phyloP scores from a whole-genome alignment of 306 rosid genomes.

The Myrica gale region DNA sequence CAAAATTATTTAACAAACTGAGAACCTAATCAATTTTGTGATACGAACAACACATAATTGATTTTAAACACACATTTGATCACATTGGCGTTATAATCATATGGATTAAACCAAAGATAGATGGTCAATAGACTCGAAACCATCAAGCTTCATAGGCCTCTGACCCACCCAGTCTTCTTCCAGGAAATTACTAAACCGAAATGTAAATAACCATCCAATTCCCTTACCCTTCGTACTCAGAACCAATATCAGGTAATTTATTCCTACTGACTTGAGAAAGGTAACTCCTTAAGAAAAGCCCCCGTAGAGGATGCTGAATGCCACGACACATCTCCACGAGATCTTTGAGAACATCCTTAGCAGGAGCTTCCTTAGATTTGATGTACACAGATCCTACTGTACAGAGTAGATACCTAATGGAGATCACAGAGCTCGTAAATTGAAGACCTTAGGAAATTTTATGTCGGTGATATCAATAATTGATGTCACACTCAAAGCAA shows the following conservation, averaged over 20 bases:
- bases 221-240: constrained; percentile 65
- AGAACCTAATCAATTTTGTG: neutral
- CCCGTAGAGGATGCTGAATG: constrained; percentile 59
- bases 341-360: constrained; percentile 59
- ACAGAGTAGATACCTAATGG: constrained; percentile 50
- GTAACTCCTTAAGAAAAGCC: constrained; percentile 60
- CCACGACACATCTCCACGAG: constrained; percentile 68
- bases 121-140: neutral
- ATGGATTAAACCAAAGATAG: neutral
- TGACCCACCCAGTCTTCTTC: neutral
- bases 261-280: constrained; percentile 69
- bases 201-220: neutral
- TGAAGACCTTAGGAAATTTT: neutral
- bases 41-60: neutral
- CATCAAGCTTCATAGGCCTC: neutral
- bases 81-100: neutral
- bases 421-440: neutral
- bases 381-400: constrained; percentile 64
- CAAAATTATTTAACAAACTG: neutral
- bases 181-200: neutral
- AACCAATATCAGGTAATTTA: constrained; percentile 59
- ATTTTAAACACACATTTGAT: neutral
- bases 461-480: neutral
- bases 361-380: constrained; percentile 66
- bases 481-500: neutral